phyloP scores from a whole-genome alignment of 495 filamentous ascomycete genomes.

The Tuber indicum region DNA sequence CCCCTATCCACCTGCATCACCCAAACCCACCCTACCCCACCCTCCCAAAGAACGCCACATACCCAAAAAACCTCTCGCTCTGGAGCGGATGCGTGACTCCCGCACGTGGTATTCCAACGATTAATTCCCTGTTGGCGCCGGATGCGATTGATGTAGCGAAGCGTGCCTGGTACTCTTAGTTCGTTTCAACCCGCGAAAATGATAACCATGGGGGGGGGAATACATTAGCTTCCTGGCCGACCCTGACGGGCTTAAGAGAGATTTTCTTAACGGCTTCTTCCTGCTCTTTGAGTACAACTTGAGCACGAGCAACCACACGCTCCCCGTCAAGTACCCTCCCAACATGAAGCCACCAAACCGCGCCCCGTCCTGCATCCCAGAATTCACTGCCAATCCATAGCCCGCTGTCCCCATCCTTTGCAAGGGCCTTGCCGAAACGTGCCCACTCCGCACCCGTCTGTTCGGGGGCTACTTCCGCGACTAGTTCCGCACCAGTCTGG shows the following conservation, averaged over 20 bases:
- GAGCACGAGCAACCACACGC: no score
- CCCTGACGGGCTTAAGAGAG: neutral
- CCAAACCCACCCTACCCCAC: neutral
- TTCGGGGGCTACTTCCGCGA: slow-evolving; percentile 14
- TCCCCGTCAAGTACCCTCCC: neutral
- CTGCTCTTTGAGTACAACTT: neutral
- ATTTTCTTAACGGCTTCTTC: slow-evolving; percentile 7
- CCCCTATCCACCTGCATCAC: neutral
- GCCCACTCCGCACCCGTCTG: slow-evolving; percentile 5
- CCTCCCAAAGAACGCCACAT: slow-evolving; percentile 25
- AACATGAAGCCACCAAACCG: slow-evolving; percentile 33
- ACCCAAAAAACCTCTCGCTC: slow-evolving; percentile 35
- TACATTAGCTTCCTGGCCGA: slow-evolving; percentile 21
- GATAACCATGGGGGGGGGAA: neutral
- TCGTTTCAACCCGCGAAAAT: neutral
- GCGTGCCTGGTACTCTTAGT: slow-evolving; percentile 11
- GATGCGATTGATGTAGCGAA: slow-evolving; percentile 19
- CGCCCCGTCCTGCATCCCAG: slow-evolving; percentile 29
- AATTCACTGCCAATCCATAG: slow-evolving; percentile 36
- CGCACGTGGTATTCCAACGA: slow-evolving; percentile 35
- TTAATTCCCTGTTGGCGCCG: slow-evolving; percentile 7
- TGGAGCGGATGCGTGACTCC: slow-evolving; percentile 22
- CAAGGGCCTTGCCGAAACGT: slow-evolving; percentile 27
- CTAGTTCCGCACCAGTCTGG: neutral
- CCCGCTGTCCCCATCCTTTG: neutral